Conservation (phyloP, 345 rosid genomes). For the Corymbia maculata region DNA sequence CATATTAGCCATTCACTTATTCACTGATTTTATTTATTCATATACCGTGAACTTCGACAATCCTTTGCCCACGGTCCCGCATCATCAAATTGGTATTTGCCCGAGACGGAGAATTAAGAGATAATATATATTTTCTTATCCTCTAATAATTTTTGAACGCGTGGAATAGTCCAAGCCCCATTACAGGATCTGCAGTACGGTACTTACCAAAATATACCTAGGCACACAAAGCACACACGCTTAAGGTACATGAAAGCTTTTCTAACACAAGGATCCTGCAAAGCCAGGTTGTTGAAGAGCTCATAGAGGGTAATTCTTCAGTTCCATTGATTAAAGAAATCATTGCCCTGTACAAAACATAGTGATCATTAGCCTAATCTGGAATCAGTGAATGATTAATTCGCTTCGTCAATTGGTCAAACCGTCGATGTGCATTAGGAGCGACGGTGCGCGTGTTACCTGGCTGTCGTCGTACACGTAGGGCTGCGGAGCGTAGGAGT, state of each 20-base stretch:
- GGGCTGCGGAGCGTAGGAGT: neutral
- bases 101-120: neutral
- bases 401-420: neutral
- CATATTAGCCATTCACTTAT: neutral
- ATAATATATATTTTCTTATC: neutral
- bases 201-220: neutral
- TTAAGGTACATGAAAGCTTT: neutral
- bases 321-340: neutral
- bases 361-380: neutral
- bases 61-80: neutral
- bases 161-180: neutral
- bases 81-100: neutral
- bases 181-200: neutral
- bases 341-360: neutral
- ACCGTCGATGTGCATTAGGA: neutral
- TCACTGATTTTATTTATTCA: neutral
- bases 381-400: neutral
- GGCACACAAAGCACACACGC: neutral
- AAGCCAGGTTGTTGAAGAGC: neutral
- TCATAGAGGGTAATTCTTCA: neutral
- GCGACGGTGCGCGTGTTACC: neutral
- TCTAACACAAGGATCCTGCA: neutral
- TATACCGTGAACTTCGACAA: neutral
- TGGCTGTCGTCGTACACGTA: neutral
- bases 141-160: neutral